Evolutionary conservation across 805 yeast genomes (phyloP).

Genomic region (Ogataea salicorniae): DNA sequence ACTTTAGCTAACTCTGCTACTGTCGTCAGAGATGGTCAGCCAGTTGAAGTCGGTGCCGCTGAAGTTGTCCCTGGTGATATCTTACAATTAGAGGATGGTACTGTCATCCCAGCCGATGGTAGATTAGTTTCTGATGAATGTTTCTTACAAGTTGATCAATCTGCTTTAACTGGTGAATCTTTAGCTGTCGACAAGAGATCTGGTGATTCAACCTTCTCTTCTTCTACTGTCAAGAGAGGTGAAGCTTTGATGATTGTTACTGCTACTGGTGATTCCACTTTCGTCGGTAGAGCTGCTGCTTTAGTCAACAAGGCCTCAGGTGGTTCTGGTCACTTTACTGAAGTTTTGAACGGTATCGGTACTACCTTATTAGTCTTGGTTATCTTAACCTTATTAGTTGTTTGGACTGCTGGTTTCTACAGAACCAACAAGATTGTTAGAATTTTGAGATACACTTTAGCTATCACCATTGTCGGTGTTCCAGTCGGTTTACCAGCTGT

Average conservation of each 20-base stretch:
- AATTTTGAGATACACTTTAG: conserved; percentile 87
- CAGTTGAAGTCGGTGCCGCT: conserved; percentile 76
- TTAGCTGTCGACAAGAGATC: conserved; percentile 88
- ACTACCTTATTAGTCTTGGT: conserved; percentile 85
- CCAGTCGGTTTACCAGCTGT: conserved; percentile 99
- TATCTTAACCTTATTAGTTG: conserved; percentile 77
- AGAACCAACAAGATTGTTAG: conserved; percentile 82
- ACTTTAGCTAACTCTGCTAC: conserved; percentile 82
- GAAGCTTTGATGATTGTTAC: conserved; percentile 92
- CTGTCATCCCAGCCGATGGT: conserved; percentile 91
- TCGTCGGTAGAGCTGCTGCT: conserved; percentile 97
- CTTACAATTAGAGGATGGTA: conserved; percentile 88
- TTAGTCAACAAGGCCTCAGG: conserved; percentile 90
- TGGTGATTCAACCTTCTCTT: conserved; percentile 86
- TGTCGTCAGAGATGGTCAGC: conserved; percentile 72
- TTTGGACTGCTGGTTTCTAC: conserved; percentile 94
- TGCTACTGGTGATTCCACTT: conserved; percentile 93
- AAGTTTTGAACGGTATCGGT: conserved; percentile 97
- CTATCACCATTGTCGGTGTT: conserved; percentile 95
- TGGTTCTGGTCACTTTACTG: conserved; percentile 95
- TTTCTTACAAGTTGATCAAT: conserved; percentile 90
- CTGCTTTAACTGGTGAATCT: conserved; percentile 97
- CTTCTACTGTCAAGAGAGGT: conserved; percentile 94
- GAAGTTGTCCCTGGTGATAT: conserved; percentile 96
- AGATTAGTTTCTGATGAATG: conserved; percentile 80